Evolutionary conservation across 1,284 basidiomycete genomes (phyloP), one percentile per base, ranked within the genome.

Genomic region (Cryptococcus hybrid): DNA sequence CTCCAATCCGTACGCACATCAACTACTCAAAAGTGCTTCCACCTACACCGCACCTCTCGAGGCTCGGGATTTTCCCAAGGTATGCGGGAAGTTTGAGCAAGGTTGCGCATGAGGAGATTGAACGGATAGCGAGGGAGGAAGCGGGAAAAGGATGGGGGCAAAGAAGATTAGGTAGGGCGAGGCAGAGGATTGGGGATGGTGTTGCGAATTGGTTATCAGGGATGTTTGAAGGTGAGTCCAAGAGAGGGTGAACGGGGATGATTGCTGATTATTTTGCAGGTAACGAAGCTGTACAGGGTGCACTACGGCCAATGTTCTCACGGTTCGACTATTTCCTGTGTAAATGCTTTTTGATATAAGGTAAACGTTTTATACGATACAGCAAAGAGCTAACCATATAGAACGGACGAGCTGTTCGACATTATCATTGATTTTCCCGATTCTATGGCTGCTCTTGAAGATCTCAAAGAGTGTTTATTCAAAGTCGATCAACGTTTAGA

Each of bases 341-440:
- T 75, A 92, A 92, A 77, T 88, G 87, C 1, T 80, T 96, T 91
- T 88, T 66, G 88, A 92, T 69, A 78, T 94, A 48, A 81, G 92
- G 91, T 91, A 61, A 35, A 73, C 42, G 6, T n/a, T 24, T 18
- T 18, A 18, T 18, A 18, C 18, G 18, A 18, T 18, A 18, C 18
- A 18, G 18, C 18, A 18, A 18, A 38, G 24, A 38, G 11, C 43
- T 53, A 3, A 30, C 30, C 51, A 13, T 12, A 9, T 65, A 93
- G 92, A 45, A 91, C 88, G 0, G 82, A 82, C 51, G 92, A 98
- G 76, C 87, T 99, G 15, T 98, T 96, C 69, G 92, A 96, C 64
- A 95, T 99, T 57, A 94, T 99, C 57, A 86, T 95, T 49, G 89
- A 93, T 67, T 96, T 86, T 66, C 94, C 96, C 0, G 89, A 92